Evolutionary conservation across 306 rosid genomes (phyloP), one percentile per base, ranked within the genome.

Genomic region (Glycyrrhiza uralensis): DNA sequence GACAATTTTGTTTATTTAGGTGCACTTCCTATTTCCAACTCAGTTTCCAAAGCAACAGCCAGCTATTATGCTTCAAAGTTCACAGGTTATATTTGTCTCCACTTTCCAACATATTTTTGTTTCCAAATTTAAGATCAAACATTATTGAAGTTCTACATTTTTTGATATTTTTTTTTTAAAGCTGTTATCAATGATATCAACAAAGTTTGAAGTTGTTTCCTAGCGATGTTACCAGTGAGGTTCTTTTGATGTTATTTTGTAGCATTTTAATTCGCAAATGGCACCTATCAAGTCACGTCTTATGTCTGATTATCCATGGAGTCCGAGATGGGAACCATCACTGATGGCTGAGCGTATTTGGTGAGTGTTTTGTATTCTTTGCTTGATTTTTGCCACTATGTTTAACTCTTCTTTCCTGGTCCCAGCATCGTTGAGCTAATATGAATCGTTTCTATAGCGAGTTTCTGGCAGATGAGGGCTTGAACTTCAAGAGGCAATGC

Each of bases 21-120:
- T 85, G 52, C 99, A 95, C 79, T 23, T 88, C 0, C 13, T 30
- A 13, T 82, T 95, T 76, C 74, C 97, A 62, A 74, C 87, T 60
- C 99, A 95, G 85, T 95, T 95, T 85, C 99, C 99, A 36, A 95
- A 88, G 90, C 91, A 86, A 39, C 97, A 78, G 69, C 99, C 99
- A 0, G 24, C 74, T 79, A 57, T 95, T 75, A 72, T 84, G 76
- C 96, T 95, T 88, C 97, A 89, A 68, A 95, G 99, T 84, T 95
- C 93, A 50, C 99, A 95, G 97, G 97, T 87, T 82, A 75, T 64
- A 22, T 28, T 28, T 55, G 18, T 22, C 59, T 59, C 49, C 60
- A 49, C n/a, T 28, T 51, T 71, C 56, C 56, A 38, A 13, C 62
- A 41, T 47, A 5, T 54, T 13, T 65, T 57, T 58, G 44, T 58